Conservation (phyloP, 257 asterid genomes). For the Penstemon barbatus region DNA sequence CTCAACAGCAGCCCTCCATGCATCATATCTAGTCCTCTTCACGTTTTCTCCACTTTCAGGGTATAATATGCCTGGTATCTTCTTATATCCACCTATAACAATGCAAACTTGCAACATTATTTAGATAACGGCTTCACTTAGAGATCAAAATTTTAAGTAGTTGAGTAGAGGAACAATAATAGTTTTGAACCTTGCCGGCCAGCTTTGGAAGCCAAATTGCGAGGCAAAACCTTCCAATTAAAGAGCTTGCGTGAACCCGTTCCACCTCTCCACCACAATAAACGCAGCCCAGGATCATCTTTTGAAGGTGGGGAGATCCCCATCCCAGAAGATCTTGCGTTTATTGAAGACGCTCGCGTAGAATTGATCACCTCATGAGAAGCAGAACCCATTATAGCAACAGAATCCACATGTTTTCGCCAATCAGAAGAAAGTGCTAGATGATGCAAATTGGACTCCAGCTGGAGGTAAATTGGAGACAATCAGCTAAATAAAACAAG, state of each 20-base stretch:
- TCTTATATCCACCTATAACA: constrained; percentile 77
- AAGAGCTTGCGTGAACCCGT: constrained; percentile 73
- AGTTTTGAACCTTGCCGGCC: constrained; percentile 80
- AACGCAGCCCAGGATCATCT: constrained; percentile 62
- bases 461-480: constrained; percentile 46
- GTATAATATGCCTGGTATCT: constrained; percentile 76
- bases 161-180: constrained; percentile 10
- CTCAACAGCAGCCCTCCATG: constrained; percentile 98
- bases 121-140: constrained; percentile 30
- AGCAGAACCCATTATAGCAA: constrained; percentile 77
- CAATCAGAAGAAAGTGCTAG: constrained; percentile 82
- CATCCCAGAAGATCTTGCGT: constrained; percentile 48
- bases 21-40: constrained; percentile 68
- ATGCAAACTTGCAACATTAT: constrained; percentile 27
- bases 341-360: constrained; percentile 58
- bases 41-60: constrained; percentile 83
- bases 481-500: constrained; percentile 23
- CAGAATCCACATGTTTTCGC: constrained; percentile 82
- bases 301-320: constrained; percentile 52
- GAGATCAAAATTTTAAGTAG: constrained; percentile 16
- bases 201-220: constrained; percentile 78
- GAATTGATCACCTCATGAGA: constrained; percentile 54
- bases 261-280: constrained; percentile 99
- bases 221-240: constrained; percentile 83
- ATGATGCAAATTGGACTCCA: constrained; percentile 80